Conservation (phyloP, 495 filamentous ascomycete species). For the Gamarada debralockiae region DNA sequence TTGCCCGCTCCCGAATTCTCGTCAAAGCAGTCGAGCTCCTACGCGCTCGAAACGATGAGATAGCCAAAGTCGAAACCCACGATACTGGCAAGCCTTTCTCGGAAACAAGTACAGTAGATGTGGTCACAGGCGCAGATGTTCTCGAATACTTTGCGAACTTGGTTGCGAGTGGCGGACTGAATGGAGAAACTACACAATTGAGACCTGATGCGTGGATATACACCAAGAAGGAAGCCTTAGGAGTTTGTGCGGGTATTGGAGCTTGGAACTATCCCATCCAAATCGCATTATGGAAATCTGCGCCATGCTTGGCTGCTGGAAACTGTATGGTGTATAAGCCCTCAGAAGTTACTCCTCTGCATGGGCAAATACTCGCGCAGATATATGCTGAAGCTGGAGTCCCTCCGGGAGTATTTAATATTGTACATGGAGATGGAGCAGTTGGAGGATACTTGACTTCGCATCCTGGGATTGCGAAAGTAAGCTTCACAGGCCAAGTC, state of each 20-base stretch:
- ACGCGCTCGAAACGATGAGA: conserved; percentile 64
- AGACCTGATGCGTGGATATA: conserved; percentile 71
- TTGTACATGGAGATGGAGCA: conserved; percentile 69
- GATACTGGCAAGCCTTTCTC: conserved; percentile 74
- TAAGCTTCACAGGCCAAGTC: conserved; percentile 82
- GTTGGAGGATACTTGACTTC: conserved; percentile 65
- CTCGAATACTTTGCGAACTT: conserved; percentile 74
- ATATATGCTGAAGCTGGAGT: conserved; percentile 71
- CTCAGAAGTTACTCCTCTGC: conserved; percentile 74
- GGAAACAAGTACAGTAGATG: conserved; percentile 72
- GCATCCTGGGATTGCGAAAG: conserved; percentile 69
- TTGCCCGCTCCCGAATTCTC: conserved; percentile 65
- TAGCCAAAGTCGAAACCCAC: conserved; percentile 63
- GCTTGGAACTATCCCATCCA: conserved; percentile 88
- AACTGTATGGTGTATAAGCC: conserved; percentile 89
- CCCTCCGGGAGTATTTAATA: conserved; percentile 76
- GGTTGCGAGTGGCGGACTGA: conserved; percentile 63
- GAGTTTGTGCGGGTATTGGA: conserved; percentile 75
- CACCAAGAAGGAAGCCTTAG: conserved; percentile 68
- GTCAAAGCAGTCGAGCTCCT: conserved; percentile 63
- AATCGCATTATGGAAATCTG: conserved; percentile 84
- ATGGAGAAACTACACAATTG: conserved; percentile 64
- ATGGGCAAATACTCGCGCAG: conserved; percentile 63
- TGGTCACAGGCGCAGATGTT: conserved; percentile 71
- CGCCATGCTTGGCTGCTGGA: conserved; percentile 75